These are phyloP conservation scores for Backusella luteola DNA, from an alignment of 192 early-diverging fungal species.

Conservation along the genomic window DNA sequence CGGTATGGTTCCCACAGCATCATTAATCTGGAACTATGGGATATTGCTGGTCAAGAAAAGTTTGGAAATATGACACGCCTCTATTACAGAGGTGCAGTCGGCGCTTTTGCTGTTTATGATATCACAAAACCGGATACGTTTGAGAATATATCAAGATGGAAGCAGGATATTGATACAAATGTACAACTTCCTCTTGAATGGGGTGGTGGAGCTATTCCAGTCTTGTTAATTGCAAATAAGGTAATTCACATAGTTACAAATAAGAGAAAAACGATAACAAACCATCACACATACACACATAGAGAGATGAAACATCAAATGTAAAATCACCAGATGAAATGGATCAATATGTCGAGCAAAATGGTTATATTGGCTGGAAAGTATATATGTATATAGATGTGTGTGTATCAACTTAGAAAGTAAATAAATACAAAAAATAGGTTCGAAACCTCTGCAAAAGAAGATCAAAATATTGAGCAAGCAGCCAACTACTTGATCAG, in stretches of 20 bases:
- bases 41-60: constrained; percentile 64
- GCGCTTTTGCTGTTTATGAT: constrained; percentile 59
- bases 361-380: constrained; percentile 55
- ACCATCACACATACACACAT: constrained; percentile 3
- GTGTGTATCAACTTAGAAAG: not conserved
- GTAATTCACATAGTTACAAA: constrained; percentile 37
- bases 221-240: constrained; percentile 56
- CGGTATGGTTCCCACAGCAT: constrained; percentile 51
- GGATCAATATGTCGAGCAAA: constrained; percentile 47
- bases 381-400: no score
- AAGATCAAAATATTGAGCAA: constrained; percentile 58
- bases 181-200: constrained; percentile 44
- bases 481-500: constrained; percentile 46
- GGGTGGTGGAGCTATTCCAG: constrained; percentile 52
- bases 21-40: constrained; percentile 59
- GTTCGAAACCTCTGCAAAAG: constrained; percentile 62
- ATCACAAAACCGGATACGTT: constrained; percentile 55
- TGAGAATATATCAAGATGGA: constrained; percentile 55
- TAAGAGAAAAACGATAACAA: constrained; percentile 21
- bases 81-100: constrained; percentile 57
- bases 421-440: constrained; percentile 16
- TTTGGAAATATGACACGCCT: constrained; percentile 59
- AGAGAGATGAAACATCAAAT: not conserved
- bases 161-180: constrained; percentile 55
- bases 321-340: constrained; percentile 28